A percentile compares a stretch with the other conserved stretches of the same genome.
Conservation (phyloP, 148 eudicot genomes). For the Amaranthus cruentus region DNA sequence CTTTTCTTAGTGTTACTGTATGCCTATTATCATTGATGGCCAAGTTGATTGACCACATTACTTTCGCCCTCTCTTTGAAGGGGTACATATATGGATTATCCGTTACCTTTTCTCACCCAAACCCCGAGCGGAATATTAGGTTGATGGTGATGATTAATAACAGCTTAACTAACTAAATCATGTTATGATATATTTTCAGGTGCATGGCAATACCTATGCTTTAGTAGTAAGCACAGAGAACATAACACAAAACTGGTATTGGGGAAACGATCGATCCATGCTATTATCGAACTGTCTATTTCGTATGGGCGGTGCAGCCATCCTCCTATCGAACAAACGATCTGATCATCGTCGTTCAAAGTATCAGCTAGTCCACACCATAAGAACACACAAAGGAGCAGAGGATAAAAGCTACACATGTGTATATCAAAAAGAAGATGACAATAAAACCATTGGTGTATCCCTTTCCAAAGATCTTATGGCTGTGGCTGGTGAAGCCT, state of each 20-base stretch:
- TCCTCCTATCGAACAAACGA: conserved; percentile 30
- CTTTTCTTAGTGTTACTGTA: too few relatives aligned
- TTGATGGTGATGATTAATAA: too few relatives aligned
- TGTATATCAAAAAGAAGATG: conserved; percentile 39
- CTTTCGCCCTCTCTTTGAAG: too few relatives aligned
- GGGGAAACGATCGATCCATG: conserved; percentile 47
- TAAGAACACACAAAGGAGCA: conserved; percentile 43
- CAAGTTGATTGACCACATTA: too few relatives aligned
- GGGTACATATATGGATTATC: too few relatives aligned
- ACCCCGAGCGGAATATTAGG: too few relatives aligned
- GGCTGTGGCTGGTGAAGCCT: conserved; percentile 47
- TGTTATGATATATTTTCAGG: conserved; percentile 12
- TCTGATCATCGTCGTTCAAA: conserved; percentile 35
- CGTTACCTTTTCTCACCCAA: too few relatives aligned
- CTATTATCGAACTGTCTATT: conserved; percentile 38
- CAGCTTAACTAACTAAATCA: too few relatives aligned
- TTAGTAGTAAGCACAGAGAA: conserved; percentile 48
- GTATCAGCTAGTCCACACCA: conserved; percentile 40
- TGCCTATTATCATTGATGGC: too few relatives aligned
- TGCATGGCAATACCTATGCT: conserved; percentile 33
- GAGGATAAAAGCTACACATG: conserved; percentile 37
- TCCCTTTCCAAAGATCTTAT: conserved; percentile 43
- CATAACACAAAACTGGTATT: conserved; percentile 42
- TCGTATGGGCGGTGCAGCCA: conserved; percentile 50
- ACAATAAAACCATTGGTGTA: conserved; percentile 24